phyloP scores from a whole-genome alignment of 148 eudicot genomes.

The Pharnaceum exiguum region DNA sequence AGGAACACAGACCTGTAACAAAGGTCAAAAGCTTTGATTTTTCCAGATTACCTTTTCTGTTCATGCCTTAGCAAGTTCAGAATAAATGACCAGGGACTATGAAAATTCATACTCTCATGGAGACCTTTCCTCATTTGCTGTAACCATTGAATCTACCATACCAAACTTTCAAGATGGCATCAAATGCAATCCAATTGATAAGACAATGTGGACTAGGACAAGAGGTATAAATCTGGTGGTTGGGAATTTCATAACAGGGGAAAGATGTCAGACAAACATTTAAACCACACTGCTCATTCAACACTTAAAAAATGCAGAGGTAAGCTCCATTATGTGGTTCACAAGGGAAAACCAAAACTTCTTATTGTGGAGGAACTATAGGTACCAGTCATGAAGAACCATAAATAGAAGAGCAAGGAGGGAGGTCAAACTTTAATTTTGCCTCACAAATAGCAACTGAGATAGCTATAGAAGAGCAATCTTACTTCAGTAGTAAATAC shows the following conservation, averaged over 20 bases:
- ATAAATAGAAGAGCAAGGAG: no score
- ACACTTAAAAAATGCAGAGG: background rate
- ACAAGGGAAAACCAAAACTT: constrained; percentile 3
- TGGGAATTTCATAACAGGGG: constrained; percentile 9
- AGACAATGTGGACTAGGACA: constrained; percentile 3
- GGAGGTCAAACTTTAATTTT: no score
- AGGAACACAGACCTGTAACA: background rate
- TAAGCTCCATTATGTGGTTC: constrained; percentile 3
- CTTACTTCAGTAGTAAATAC: no score
- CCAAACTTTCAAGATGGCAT: constrained; percentile 9
- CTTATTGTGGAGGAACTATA: no score
- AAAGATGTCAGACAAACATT: constrained; percentile 10
- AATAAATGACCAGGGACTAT: background rate
- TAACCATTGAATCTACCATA: background rate
- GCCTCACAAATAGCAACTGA: no score
- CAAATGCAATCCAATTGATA: constrained; percentile 12
- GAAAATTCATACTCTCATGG: background rate
- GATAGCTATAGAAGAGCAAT: no score
- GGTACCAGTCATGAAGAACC: no score
- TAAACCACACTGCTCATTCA: background rate
- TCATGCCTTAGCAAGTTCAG: background rate
- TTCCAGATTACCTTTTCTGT: background rate
- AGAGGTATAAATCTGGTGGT: constrained; percentile 18
- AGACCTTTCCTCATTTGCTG: background rate
- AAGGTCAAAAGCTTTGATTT: background rate